Percentiles rank a stretch among this genome's conserved stretches.
These are phyloP conservation scores for Suillus subalutaceus DNA, from an alignment of 768 basidiomycete genomes.

Conservation along the genomic window DNA sequence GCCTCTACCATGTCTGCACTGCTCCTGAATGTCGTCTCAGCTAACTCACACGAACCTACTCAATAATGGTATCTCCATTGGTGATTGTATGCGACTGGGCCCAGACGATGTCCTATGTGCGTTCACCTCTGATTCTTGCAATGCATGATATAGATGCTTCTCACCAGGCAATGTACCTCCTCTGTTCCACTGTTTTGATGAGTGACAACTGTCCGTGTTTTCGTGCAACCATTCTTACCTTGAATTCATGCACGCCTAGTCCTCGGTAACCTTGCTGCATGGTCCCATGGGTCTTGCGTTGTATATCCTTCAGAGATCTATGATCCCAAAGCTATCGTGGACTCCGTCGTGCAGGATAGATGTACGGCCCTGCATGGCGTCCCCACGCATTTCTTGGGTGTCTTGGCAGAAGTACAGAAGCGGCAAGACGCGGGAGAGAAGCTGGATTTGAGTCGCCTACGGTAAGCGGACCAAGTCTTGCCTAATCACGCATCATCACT, in stretches of 20 bases:
- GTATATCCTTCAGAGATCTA: slow-evolving; percentile 75
- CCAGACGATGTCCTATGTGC: slow-evolving; percentile 69
- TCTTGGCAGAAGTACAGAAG: slow-evolving; percentile 66
- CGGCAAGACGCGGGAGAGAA: slow-evolving; percentile 47
- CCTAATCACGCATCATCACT: not conserved
- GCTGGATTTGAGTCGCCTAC: slow-evolving; percentile 52
- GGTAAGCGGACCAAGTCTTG: slow-evolving; percentile 42
- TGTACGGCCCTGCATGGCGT: slow-evolving; percentile 86
- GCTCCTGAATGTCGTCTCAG: slow-evolving; percentile 34
- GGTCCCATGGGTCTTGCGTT: slow-evolving; percentile 72
- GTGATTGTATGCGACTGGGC: slow-evolving; percentile 69
- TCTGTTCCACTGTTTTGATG: slow-evolving; percentile 88
- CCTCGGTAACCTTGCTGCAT: slow-evolving; percentile 79
- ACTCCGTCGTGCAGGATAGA: slow-evolving; percentile 65
- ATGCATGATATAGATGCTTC: not conserved
- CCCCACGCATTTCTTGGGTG: slow-evolving; percentile 82
- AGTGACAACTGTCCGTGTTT: slow-evolving; percentile 40
- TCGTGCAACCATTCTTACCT: slow-evolving; percentile 18
- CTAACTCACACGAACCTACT: slow-evolving; percentile 79
- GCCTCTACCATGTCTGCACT: not conserved
- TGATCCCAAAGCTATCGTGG: slow-evolving; percentile 67
- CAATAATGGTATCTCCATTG: slow-evolving; percentile 76
- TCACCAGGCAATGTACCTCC: slow-evolving; percentile 78
- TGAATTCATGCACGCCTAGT: slow-evolving; percentile 58
- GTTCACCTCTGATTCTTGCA: slow-evolving; percentile 21